Percentiles rank a stretch among this genome's conserved stretches.
Conservation (phyloP, 2,329 filamentous ascomycete species). For the Fusarium robinianum region DNA sequence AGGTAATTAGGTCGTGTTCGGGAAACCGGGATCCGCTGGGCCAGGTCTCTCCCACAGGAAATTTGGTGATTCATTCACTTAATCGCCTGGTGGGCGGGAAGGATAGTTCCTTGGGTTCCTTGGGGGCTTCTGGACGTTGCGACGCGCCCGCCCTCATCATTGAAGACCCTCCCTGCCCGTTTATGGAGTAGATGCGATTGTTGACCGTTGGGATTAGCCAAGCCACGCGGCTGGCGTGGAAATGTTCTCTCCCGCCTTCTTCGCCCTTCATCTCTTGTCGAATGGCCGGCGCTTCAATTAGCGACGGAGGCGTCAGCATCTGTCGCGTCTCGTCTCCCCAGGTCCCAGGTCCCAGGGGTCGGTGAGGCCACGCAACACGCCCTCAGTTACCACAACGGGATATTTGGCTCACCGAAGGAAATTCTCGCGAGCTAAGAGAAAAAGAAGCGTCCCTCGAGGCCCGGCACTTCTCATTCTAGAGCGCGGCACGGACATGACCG, state of each 20-base stretch:
- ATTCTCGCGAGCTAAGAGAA: no score
- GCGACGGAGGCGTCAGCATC: conserved; percentile 23
- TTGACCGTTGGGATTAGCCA: no score
- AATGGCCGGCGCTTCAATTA: conserved; percentile 13
- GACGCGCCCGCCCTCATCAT: conserved; percentile 13
- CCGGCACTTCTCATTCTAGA: conserved; percentile 25
- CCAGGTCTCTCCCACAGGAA: no score
- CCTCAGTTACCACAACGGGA: conserved; percentile 24
- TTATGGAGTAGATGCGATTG: no score
- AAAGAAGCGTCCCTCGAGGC: no score
- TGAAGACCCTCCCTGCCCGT: not conserved
- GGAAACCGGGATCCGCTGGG: no score
- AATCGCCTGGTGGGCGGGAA: no score
- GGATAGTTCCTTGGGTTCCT: no score
- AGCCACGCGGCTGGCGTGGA: conserved; percentile 5
- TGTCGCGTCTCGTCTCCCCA: no score
- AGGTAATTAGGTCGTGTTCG: conserved; percentile 4
- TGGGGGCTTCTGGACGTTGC: conserved; percentile 2
- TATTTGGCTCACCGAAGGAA: conserved; percentile 23
- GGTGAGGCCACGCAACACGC: conserved; percentile 4
- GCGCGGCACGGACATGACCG: conserved; percentile 25
- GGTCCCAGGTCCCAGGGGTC: no score
- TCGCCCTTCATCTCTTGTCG: not conserved
- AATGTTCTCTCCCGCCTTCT: conserved; percentile 12
- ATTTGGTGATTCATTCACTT: no score